Base-by-base conservation (phyloP, 2,329 filamentous ascomycete species). In the Lojkania enalia region DNA sequence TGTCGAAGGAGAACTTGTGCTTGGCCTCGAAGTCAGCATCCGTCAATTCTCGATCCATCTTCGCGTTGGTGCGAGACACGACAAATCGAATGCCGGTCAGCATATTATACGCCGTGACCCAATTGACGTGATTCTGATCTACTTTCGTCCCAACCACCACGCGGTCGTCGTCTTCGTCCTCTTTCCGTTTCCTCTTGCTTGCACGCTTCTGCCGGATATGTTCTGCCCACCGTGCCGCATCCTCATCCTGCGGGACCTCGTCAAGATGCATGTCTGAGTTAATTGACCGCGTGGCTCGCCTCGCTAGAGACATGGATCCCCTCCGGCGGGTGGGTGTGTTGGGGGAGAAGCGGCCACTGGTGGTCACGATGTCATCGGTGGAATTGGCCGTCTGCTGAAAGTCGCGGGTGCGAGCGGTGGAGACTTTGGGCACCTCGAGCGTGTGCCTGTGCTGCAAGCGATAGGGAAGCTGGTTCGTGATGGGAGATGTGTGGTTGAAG, bases 21-120 rank as follows among this genome's bases (percentile, higher is more conserved):
- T 89, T 91, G 52, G 88, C 87, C 49, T 90, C 82, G 73, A 99
- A 99, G 74, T 99, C 94, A 52, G 86, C 88, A 69, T 94, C 86
- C 11, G 88, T 95, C 57, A 99, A 73, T 46, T 90, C 85, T 43
- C 92, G 85, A 71, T 97, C 90, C 70, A 97, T 82, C 74, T 99
- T 99, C 33, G 94, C 94, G 66, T 99, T 97, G 44, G 91, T 96
- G 61, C 94, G 82, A 52, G 91, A 97, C 19, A 99, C 94, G 32
- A 90, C 91, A 61, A 97, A 96, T 44, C 94, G 90, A 67, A 99
- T 99, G 52, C 94, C 94, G 29, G 94, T 99, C 74, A 99, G 81
- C 94, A 99, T 99, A 72, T 99, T 99, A 77, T 99, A 99, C 47
- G 94, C 94, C 2, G 90, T 96, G 33, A 95, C 90, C 85, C 88